These are phyloP conservation scores for Glycine latifolia DNA, from an alignment of 306 rosid genomes.

Conservation along the genomic window DNA sequence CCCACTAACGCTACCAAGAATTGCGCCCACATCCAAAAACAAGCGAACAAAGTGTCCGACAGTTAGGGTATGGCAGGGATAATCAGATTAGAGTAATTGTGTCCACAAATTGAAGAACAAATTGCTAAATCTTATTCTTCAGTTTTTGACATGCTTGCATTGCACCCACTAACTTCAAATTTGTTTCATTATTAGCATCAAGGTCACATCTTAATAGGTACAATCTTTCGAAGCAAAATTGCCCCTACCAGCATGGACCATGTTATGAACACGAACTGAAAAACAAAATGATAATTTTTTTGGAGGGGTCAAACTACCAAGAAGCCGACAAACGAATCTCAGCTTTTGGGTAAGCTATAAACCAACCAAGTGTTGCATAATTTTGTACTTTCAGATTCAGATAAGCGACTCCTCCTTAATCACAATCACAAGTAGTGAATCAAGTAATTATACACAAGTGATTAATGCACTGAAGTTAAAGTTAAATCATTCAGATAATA, in stretches of 20 bases:
- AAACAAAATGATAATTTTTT: constrained; percentile 52
- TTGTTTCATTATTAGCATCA: constrained; percentile 44
- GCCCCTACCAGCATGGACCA: constrained; percentile 55
- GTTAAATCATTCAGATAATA: too few relatives aligned
- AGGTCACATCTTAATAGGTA: constrained; percentile 18
- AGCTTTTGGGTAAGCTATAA: too few relatives aligned
- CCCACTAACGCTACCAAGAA: too few relatives aligned
- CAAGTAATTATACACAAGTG: too few relatives aligned
- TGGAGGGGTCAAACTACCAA: constrained; percentile 49
- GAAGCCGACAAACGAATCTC: constrained; percentile 45
- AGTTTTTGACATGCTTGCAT: constrained; percentile 38
- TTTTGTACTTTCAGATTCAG: too few relatives aligned
- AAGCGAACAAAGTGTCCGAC: not conserved
- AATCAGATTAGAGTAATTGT: constrained; percentile 24
- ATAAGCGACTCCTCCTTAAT: too few relatives aligned
- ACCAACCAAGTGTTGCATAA: too few relatives aligned
- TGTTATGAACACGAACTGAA: constrained; percentile 52
- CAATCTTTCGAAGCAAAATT: constrained; percentile 41
- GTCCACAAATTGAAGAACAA: constrained; percentile 34
- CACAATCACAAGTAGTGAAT: too few relatives aligned
- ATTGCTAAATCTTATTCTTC: constrained; percentile 22
- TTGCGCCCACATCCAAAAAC: too few relatives aligned
- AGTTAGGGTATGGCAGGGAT: constrained; percentile 27
- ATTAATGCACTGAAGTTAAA: too few relatives aligned
- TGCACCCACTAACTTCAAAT: constrained; percentile 46